Evolutionary conservation across 169 alveolate species (phyloP).

Genomic region (Plasmodium coatneyi): DNA sequence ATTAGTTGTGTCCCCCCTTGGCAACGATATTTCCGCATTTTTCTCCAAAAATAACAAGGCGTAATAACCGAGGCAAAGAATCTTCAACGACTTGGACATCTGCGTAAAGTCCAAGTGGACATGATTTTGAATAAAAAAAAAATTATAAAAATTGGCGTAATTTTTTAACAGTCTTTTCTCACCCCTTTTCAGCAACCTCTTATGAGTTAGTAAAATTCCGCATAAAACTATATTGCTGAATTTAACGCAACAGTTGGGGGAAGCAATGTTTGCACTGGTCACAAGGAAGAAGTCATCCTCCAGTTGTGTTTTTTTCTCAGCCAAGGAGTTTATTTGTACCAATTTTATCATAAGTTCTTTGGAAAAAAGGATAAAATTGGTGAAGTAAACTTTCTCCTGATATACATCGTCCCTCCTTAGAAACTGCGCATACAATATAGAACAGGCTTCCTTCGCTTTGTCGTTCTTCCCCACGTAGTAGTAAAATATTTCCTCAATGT

Average conservation of each 20-base stretch:
- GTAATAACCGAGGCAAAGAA: conserved; percentile 54
- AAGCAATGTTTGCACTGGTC: background rate
- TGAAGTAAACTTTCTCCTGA: conserved; percentile 2
- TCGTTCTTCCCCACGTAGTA: conserved; percentile 57
- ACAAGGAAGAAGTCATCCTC: conserved; percentile 3
- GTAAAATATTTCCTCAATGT: conserved; percentile 56
- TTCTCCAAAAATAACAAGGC: conserved; percentile 41
- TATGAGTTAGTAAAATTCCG: conserved; percentile 67
- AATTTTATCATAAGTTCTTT: conserved; percentile 56
- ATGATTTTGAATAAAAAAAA: conserved; percentile 45
- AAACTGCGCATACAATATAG: conserved; percentile 48
- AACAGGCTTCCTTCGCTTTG: conserved; percentile 67
- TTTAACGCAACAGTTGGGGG: background rate
- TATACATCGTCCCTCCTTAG: conserved; percentile 47
- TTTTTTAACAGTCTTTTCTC: conserved; percentile 35
- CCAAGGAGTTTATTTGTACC: background rate
- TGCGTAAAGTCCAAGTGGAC: conserved; percentile 16
- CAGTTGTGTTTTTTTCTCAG: background rate
- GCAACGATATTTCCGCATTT: background rate
- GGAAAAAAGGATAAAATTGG: conserved; percentile 30
- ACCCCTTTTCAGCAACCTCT: conserved; percentile 25
- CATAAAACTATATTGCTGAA: conserved; percentile 18
- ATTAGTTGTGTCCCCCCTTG: background rate
- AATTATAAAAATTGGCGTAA: conserved; percentile 37
- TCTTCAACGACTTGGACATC: conserved; percentile 43